phyloP scores from a whole-genome alignment of 2,329 filamentous ascomycete species.

The Sporothrix variecibatus region DNA sequence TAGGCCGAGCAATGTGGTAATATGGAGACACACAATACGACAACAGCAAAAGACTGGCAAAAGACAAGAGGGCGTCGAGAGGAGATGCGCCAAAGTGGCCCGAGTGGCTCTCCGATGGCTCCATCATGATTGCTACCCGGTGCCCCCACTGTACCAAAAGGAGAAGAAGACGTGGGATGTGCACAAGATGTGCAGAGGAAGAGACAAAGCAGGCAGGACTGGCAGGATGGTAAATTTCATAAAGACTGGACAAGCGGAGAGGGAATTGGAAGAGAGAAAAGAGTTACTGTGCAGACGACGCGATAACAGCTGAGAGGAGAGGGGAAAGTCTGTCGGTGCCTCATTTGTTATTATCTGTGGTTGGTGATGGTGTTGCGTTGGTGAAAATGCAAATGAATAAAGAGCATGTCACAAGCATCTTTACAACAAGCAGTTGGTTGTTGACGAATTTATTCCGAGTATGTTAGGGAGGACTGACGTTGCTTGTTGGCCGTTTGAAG shows the following conservation, averaged over 20 bases:
- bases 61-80: neutral
- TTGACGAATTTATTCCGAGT: neutral
- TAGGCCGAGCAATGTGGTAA: neutral
- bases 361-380: neutral
- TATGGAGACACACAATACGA: conserved; percentile 3
- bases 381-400: neutral
- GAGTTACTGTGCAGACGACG: neutral
- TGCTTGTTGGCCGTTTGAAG: neutral
- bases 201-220: neutral
- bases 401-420: neutral
- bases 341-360: neutral
- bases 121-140: neutral
- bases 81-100: neutral
- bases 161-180: neutral
- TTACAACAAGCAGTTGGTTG: neutral
- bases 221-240: neutral
- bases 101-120: neutral
- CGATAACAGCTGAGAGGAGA: neutral
- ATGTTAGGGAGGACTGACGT: neutral
- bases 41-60: neutral
- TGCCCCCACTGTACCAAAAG: neutral
- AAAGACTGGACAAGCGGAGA: neutral
- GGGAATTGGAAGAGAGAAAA: neutral
- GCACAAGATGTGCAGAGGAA: neutral
- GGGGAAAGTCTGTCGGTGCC: neutral